Conservation (phyloP, 192 early-diverging fungal species). For the Coemansia sp. region DNA sequence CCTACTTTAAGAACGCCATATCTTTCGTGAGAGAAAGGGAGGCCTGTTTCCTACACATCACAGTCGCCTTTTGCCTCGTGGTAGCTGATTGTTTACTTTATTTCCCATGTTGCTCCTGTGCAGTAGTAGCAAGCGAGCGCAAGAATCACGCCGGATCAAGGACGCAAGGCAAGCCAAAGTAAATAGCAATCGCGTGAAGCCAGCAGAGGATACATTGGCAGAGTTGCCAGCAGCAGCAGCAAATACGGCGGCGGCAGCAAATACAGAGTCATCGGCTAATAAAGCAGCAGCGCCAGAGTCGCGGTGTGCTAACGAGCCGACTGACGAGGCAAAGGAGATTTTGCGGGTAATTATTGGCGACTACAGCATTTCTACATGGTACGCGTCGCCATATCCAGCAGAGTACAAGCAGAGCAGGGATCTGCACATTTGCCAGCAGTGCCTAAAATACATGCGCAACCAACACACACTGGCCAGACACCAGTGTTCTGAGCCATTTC, state of each 20-base stretch:
- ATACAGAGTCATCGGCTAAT: no score
- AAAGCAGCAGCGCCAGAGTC: conserved; percentile 1
- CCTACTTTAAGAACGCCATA: no score
- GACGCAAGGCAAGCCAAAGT: neutral
- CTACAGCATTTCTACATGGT: conserved; percentile 90
- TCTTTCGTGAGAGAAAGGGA: no score
- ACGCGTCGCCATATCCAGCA: conserved; percentile 87
- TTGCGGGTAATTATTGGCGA: conserved; percentile 64
- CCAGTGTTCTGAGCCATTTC: conserved; percentile 53
- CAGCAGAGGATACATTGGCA: neutral
- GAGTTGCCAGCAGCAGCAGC: no score
- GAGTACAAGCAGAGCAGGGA: conserved; percentile 70
- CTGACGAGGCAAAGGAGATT: conserved; percentile 9
- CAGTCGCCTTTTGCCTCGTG: neutral
- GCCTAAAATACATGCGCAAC: conserved; percentile 89
- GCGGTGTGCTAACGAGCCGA: neutral
- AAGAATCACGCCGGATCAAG: neutral
- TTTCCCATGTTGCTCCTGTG: neutral
- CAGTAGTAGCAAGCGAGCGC: neutral
- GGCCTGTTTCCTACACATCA: no score
- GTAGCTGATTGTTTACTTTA: neutral
- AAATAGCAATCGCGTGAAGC: neutral
- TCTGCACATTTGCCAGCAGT: conserved; percentile 86
- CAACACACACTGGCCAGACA: conserved; percentile 62
- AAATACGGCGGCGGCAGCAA: no score